phyloP scores from a whole-genome alignment of 352 stramenopile species.

The Phytophthora tentaculata region DNA sequence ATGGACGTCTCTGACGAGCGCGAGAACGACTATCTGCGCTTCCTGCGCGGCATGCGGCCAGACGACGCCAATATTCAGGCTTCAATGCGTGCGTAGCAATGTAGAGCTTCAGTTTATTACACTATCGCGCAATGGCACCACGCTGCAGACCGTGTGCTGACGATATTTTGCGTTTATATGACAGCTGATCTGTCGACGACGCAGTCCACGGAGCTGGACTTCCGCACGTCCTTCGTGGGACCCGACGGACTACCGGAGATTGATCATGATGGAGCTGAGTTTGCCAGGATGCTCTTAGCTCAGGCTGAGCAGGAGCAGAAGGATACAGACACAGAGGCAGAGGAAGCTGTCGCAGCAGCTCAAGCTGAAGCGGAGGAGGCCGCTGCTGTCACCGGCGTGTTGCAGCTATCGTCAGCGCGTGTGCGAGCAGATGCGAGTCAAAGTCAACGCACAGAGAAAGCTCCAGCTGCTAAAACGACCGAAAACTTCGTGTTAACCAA shows the following conservation, averaged over 20 bases:
- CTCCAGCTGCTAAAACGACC: conserved; percentile 18
- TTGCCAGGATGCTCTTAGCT: conserved; percentile 73
- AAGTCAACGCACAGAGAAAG: conserved; percentile 12
- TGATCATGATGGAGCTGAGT: conserved; percentile 70
- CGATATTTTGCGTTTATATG: neutral
- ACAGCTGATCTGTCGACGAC: conserved; percentile 61
- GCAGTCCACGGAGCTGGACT: conserved; percentile 74
- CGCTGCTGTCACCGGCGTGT: conserved; percentile 18
- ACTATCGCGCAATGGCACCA: neutral
- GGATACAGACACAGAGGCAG: conserved; percentile 26
- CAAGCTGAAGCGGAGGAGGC: conserved; percentile 32
- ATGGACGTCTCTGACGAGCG: conserved; percentile 48
- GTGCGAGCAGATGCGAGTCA: conserved; percentile 20
- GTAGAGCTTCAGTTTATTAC: neutral
- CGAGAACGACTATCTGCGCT: conserved; percentile 84
- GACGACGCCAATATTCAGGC: conserved; percentile 58
- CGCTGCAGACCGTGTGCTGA: neutral
- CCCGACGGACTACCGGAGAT: conserved; percentile 67
- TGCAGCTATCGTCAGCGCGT: conserved; percentile 32
- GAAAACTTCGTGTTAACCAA: conserved; percentile 34
- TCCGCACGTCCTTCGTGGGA: conserved; percentile 71
- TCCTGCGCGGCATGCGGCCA: conserved; percentile 67
- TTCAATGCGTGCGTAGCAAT: conserved; percentile 46
- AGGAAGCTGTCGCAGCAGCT: conserved; percentile 24
- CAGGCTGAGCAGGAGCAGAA: conserved; percentile 68